Evolutionary conservation across 768 basidiomycete genomes (phyloP).

Genomic region (Fomitopsis serialis): DNA sequence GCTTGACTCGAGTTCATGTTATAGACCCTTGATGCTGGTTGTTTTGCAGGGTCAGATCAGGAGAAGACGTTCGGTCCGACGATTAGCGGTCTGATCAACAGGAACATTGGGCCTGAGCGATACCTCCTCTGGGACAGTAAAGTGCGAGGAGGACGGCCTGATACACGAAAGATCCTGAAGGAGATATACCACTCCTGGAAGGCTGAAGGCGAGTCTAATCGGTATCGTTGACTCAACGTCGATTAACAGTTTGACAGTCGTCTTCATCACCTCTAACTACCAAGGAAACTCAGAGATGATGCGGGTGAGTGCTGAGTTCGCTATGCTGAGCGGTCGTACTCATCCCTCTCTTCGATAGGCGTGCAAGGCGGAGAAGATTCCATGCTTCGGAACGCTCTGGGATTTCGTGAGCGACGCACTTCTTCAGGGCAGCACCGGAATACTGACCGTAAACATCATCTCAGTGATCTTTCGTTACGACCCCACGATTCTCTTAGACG

Average conservation of each 20-base stretch:
- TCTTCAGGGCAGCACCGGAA: neutral
- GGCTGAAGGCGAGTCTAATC: constrained; percentile 22
- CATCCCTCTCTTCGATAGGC: constrained; percentile 13
- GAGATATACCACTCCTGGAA: constrained; percentile 31
- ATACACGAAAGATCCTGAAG: constrained; percentile 32
- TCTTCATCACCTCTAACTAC: constrained; percentile 39
- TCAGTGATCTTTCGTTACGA: neutral
- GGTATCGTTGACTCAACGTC: neutral
- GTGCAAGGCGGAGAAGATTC: constrained; percentile 30
- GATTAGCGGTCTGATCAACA: constrained; percentile 33
- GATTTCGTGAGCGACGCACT: constrained; percentile 22
- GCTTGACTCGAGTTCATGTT: too few species aligned
- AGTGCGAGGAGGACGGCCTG: constrained; percentile 31
- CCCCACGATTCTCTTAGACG: neutral
- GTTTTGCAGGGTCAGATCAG: constrained; percentile 30
- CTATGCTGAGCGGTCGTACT: neutral
- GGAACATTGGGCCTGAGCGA: constrained; percentile 33
- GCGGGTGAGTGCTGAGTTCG: constrained; percentile 8
- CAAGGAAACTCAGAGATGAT: constrained; percentile 37
- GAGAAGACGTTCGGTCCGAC: constrained; percentile 41
- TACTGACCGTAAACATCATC: neutral
- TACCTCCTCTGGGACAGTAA: constrained; percentile 38
- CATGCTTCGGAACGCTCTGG: constrained; percentile 36
- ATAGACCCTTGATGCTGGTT: neutral
- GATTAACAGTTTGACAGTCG: constrained; percentile 17